Conservation (phyloP, 2,329 filamentous ascomycete species). For the Verticillium alfalfae region DNA sequence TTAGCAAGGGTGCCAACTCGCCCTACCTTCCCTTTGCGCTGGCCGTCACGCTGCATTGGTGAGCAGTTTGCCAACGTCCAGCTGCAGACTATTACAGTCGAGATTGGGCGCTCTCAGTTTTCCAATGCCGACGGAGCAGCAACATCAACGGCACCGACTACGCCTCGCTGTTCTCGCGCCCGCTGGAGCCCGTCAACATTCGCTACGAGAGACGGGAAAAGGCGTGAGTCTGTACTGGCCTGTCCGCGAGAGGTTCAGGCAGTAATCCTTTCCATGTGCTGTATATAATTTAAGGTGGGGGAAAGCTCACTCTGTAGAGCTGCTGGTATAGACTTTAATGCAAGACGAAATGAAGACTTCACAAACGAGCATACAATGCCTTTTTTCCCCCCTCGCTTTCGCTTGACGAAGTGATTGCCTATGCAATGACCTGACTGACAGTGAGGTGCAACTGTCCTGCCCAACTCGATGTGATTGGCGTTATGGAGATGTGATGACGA, state of each 20-base stretch:
- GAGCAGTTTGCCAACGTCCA: slow-evolving; percentile 96
- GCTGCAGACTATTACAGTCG: slow-evolving; percentile 76
- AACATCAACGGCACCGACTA: slow-evolving; percentile 66
- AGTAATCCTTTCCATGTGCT: not conserved
- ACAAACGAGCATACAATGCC: too few relatives aligned
- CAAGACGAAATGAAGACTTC: not conserved
- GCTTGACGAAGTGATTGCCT: too few relatives aligned
- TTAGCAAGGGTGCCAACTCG: slow-evolving; percentile 83
- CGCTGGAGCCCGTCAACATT: slow-evolving; percentile 64
- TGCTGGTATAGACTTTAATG: slow-evolving; percentile 1
- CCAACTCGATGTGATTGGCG: too few relatives aligned
- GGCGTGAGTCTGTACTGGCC: not conserved
- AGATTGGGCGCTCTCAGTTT: slow-evolving; percentile 69
- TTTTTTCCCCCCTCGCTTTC: too few relatives aligned
- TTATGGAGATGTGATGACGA: not conserved
- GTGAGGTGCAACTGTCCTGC: not conserved
- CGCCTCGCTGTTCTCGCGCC: slow-evolving; percentile 67
- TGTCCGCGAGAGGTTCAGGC: not conserved
- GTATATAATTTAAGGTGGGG: not conserved
- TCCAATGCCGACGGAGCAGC: slow-evolving; percentile 65
- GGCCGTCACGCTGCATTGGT: slow-evolving; percentile 92
- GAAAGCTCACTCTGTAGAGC: not conserved
- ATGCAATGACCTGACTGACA: not conserved
- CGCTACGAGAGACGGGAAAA: slow-evolving; percentile 67
- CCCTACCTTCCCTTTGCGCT: slow-evolving; percentile 91